A percentile compares a stretch with the other conserved stretches of the same genome.
Evolutionary conservation across 371 early-diverging fungal species (phyloP).

Genomic region (Haplosporangium sp.): DNA sequence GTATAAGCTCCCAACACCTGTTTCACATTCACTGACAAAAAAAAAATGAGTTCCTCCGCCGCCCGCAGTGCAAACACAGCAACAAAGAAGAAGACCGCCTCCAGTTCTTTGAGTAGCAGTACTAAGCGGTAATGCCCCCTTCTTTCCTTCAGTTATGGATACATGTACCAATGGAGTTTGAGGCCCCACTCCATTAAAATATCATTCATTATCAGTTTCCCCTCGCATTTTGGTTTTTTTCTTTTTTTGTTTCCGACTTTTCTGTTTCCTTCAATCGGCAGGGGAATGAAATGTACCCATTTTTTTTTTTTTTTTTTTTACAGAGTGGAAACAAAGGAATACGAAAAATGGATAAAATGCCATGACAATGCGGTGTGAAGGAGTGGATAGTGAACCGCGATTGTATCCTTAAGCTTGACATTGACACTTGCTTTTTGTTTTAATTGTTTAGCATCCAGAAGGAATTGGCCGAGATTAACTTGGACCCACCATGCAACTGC

Average conservation of each 20-base stretch:
- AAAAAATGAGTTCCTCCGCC: constrained; percentile 14
- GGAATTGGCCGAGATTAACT: constrained; percentile 94
- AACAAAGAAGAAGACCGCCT: constrained; percentile 13
- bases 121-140: constrained; percentile 13
- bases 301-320: too few species aligned
- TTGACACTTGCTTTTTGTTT: constrained; percentile 10
- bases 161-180: too few species aligned
- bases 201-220: background rate
- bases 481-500: constrained; percentile 96
- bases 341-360: too few species aligned
- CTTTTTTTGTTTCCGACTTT: background rate
- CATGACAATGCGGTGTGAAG: too few species aligned
- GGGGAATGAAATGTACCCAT: too few species aligned
- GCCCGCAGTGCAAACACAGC: constrained; percentile 1
- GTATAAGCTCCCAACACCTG: background rate
- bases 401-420: background rate
- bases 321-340: too few species aligned
- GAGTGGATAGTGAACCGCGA: too few species aligned
- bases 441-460: constrained; percentile 81
- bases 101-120: constrained; percentile 26
- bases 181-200: background rate
- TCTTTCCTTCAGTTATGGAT: background rate
- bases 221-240: constrained; percentile 1
- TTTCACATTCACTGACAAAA: background rate
- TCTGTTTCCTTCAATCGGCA: too few species aligned